These are phyloP conservation scores for Aspergillus oerlinghausenensis DNA, from an alignment of 2,329 filamentous ascomycete species.

Conservation along the genomic window DNA sequence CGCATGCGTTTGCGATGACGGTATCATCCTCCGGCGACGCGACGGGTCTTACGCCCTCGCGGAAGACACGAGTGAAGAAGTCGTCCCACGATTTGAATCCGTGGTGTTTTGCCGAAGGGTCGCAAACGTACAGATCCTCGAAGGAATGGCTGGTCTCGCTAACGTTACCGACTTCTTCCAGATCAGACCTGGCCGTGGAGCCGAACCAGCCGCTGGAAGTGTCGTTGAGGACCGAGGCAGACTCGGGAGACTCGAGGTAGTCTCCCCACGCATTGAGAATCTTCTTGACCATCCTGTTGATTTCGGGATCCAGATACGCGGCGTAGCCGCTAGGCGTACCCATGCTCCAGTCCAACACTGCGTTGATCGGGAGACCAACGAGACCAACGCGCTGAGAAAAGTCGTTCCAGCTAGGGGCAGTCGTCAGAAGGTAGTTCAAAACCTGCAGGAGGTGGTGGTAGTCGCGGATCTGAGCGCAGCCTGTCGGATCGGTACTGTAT, in stretches of 20 bases:
- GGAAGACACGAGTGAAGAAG: conserved; percentile 62
- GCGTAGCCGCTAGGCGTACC: conserved; percentile 50
- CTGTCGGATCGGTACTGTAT: conserved; percentile 59
- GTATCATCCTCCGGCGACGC: conserved; percentile 47
- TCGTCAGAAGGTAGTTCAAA: conserved; percentile 52
- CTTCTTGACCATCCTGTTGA: conserved; percentile 51
- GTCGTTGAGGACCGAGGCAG: conserved; percentile 46
- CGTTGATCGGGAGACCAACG: conserved; percentile 54
- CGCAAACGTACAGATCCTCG: conserved; percentile 17
- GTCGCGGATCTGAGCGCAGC: conserved; percentile 59
- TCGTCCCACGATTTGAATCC: conserved; percentile 66
- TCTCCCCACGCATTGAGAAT: conserved; percentile 53
- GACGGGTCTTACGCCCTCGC: conserved; percentile 53
- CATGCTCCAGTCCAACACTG: conserved; percentile 58
- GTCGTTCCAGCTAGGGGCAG: conserved; percentile 29
- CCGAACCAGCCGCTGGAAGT: conserved; percentile 54
- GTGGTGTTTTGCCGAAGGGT: conserved; percentile 17
- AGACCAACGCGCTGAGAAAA: conserved; percentile 36
- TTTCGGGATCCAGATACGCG: conserved; percentile 49
- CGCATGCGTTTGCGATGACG: conserved; percentile 61
- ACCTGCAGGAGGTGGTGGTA: conserved; percentile 63
- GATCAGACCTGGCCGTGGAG: conserved; percentile 42
- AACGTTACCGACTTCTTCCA: conserved; percentile 28
- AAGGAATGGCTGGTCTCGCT: conserved; percentile 15
- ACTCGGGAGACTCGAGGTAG: conserved; percentile 49